phyloP scores from a whole-genome alignment of 176 grass and related monocot species.

The Musa schizocarpa region DNA sequence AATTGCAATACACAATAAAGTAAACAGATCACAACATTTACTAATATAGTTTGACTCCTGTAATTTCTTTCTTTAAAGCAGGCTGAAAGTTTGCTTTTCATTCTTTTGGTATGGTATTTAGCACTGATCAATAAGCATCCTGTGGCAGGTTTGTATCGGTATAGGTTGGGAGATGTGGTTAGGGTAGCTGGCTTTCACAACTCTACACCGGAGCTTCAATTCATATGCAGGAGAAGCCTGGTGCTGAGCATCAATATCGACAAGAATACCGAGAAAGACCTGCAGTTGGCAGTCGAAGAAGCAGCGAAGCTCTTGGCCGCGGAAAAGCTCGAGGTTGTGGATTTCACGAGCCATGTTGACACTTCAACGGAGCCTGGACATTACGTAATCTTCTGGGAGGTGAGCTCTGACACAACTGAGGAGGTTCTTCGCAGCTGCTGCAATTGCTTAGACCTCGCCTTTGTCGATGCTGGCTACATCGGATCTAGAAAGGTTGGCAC shows the following conservation, averaged over 20 bases:
- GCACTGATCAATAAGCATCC: too few relatives aligned
- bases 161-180: slow-evolving; percentile 70
- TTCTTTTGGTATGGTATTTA: not conserved
- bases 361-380: slow-evolving; percentile 43
- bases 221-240: slow-evolving; percentile 60
- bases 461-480: slow-evolving; percentile 56
- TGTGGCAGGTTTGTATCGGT: slow-evolving; percentile 60
- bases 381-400: slow-evolving; percentile 75
- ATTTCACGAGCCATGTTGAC: slow-evolving; percentile 76
- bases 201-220: slow-evolving; percentile 74
- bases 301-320: slow-evolving; percentile 40
- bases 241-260: slow-evolving; percentile 77
- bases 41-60: not conserved
- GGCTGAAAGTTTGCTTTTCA: not conserved
- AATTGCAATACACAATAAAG: too few relatives aligned
- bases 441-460: slow-evolving; percentile 57
- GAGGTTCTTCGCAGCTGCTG: slow-evolving; percentile 60
- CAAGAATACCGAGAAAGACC: slow-evolving; percentile 89
- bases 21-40: too few relatives aligned
- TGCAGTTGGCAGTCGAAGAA: slow-evolving; percentile 52
- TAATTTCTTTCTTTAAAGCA: not conserved
- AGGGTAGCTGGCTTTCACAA: slow-evolving; percentile 73
- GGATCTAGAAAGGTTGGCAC: slow-evolving; percentile 25
- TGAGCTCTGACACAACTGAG: slow-evolving; percentile 36
- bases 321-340: slow-evolving; percentile 80